Evolutionary conservation across 345 rosid genomes (phyloP), one percentile per base, ranked within the genome.

Genomic region (Xanthoceras sorbifolium): DNA sequence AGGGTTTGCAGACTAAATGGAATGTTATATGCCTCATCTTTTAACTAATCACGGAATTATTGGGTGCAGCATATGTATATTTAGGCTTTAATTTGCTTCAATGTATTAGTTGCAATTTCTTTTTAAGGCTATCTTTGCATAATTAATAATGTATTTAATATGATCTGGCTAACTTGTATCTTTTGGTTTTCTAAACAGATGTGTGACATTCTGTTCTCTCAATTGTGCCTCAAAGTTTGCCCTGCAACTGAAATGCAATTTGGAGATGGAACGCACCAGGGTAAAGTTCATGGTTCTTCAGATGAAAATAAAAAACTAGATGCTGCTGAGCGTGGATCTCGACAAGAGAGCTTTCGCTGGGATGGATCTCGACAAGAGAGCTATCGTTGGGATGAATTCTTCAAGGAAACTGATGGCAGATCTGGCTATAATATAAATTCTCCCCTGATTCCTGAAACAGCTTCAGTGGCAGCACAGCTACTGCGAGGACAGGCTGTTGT

Each of bases 201-300:
- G 99, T 96, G 99, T 80, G 98, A 91, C 85, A 91, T 96, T 78
- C 88, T 93, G 70, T 93, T 96, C 91, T 91, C 97, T 75, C 99
- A 96, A 88, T 74, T 96, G 79, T 91, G 97, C 92, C 89, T 96
- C 85, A 96, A 92, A 93, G 97, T 93, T 82, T 87, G 84, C 67
- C 85, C 88, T 9, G 46, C 90, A 67, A 71, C 78, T 77, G 78
- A 74, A 10, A 76, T 72, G 73, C 79, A 85, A 69, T 74, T 80
- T 52, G 87, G 89, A 57, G 95, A 89, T 74, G 84, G 85, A 50
- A 40, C 64, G 20, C 84, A 72, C 20, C 83, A 77, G 67, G 78
- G 76, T 65, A 83, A 82, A 80, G 83, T 77, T 60, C 81, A 82
- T 67, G 69, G 75, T 70, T 78, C 82, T 71, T 48, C 75, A 44